Evolutionary conservation across 2,329 filamentous ascomycete genomes (phyloP).

Genomic region (Aspergillus quadrilineatus): DNA sequence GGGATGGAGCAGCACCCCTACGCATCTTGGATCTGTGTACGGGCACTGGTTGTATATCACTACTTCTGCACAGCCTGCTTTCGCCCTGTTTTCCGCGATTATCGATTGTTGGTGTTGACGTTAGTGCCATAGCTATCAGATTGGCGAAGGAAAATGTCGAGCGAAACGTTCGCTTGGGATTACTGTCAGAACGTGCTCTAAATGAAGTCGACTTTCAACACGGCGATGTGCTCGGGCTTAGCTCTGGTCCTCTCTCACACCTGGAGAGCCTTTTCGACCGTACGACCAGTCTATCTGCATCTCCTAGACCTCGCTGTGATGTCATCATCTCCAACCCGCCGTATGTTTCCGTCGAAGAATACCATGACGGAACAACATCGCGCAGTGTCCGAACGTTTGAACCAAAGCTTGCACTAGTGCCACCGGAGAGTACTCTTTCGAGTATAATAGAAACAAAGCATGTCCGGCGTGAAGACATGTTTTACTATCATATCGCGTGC

Average conservation of each 20-base stretch:
- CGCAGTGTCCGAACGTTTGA: conserved; percentile 80
- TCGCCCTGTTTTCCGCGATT: conserved; percentile 42
- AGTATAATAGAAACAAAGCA: not conserved
- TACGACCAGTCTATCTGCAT: not conserved
- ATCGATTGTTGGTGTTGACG: conserved; percentile 68
- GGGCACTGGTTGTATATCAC: conserved; percentile 84
- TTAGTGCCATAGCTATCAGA: conserved; percentile 63
- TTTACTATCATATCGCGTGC: conserved; percentile 36
- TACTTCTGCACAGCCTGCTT: conserved; percentile 69
- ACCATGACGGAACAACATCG: conserved; percentile 58
- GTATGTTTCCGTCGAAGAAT: conserved; percentile 72
- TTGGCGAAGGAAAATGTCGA: conserved; percentile 66
- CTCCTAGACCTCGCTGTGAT: conserved; percentile 46
- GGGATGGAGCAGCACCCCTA: conserved; percentile 36
- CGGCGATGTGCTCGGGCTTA: conserved; percentile 43
- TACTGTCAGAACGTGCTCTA: conserved; percentile 26
- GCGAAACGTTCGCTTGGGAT: conserved; percentile 47
- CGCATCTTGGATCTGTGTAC: conserved; percentile 82
- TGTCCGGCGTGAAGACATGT: conserved; percentile 32
- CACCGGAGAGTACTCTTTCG: conserved; percentile 35
- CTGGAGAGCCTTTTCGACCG: conserved; percentile 19
- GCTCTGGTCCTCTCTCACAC: not conserved
- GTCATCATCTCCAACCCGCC: conserved; percentile 86
- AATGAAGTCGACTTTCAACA: conserved; percentile 48
- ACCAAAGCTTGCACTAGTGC: conserved; percentile 75